Conservation (phyloP, 352 stramenopile species). For the Aphanomyces euteiches region DNA sequence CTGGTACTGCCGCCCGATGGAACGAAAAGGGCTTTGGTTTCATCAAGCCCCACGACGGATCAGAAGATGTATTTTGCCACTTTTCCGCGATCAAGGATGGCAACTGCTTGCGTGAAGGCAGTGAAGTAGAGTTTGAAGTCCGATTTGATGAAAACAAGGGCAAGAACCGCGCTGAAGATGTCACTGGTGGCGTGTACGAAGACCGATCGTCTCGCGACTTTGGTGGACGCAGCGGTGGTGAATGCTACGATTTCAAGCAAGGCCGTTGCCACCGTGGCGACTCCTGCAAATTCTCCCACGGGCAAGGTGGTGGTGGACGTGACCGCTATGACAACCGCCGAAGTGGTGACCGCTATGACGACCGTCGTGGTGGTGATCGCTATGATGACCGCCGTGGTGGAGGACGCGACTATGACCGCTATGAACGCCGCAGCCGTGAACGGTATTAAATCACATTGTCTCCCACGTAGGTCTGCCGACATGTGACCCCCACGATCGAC, state of each 20-base stretch:
- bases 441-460: constrained; percentile 19
- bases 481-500: background rate
- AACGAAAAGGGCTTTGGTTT: constrained; percentile 32
- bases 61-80: constrained; percentile 29
- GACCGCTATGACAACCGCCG: constrained; percentile 26
- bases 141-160: constrained; percentile 30
- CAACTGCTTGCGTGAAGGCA: constrained; percentile 29
- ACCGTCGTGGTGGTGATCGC: constrained; percentile 28
- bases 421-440: constrained; percentile 29
- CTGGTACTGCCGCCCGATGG: constrained; percentile 25
- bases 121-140: constrained; percentile 25
- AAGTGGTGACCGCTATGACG: constrained; percentile 26
- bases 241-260: constrained; percentile 32
- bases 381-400: constrained; percentile 29
- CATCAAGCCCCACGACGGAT: constrained; percentile 28
- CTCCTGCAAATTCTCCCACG: constrained; percentile 31
- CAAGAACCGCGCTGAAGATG: constrained; percentile 29
- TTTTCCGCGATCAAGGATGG: constrained; percentile 29
- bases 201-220: constrained; percentile 16
- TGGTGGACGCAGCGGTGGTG: constrained; percentile 15
- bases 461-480: background rate
- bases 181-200: constrained; percentile 27
- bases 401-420: constrained; percentile 20
- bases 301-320: constrained; percentile 1
- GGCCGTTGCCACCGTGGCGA: constrained; percentile 30